phyloP scores from a whole-genome alignment of 176 grass and related monocot species.

The barley (Hordeum vulgare) region MorexV3_pseudomolecules_assembly NC_058519.1:87085365-87085864 shows the following conservation, averaged over 20 bases:
- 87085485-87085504: background rate
- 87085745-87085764: background rate
- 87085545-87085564: constrained; percentile 12
- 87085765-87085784: background rate
- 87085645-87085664: background rate
- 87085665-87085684: background rate
- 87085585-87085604: background rate
- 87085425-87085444: background rate
- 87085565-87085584: constrained; percentile 4
- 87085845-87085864: background rate
- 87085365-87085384: background rate
- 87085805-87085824: background rate
- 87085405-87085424: background rate
- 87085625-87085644: background rate
- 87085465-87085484: background rate
- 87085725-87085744: background rate
- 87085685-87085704: background rate
- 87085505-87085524: constrained; percentile 1
- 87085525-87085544: background rate
- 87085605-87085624: background rate
- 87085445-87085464: background rate
- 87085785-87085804: background rate
- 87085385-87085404: background rate
- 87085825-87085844: background rate
- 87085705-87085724: background rate